Evolutionary conservation across 2,329 filamentous ascomycete genomes (phyloP), one percentile per base, ranked within the genome.

Genomic region (Chrysoporthe austroafricana): DNA sequence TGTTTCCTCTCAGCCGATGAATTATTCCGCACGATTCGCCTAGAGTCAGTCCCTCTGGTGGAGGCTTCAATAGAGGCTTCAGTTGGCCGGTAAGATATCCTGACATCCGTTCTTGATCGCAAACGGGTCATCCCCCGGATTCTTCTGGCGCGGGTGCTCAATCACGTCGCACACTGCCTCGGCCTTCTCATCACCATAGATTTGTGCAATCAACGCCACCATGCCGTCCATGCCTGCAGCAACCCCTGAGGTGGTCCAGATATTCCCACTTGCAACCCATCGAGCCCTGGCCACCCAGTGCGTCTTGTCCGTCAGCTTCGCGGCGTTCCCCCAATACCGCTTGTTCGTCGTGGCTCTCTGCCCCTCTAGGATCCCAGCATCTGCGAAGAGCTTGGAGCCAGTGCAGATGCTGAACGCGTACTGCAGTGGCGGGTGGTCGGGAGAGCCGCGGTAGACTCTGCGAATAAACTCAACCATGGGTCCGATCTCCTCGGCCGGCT

Each of bases 211-310:
- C 76, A 85, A 90, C 1, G 85, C 87, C 73, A 88, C 81, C 56
- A 82, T 85, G 68, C 85, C 78, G 78, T 91, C 88, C 58, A 89
- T 89, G 0, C 88, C 88, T 1, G 88, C 88, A 66, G 80, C 83
- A 5, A 89, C 82, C 0, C 86, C 86, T 0, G 84, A 85, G 1
- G 82, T 83, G 1, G 84, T 87, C 86, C 86, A 89, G 1, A 88
- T 76, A 66, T 87, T 85, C 0, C 84, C 85, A 73, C 88, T 85
- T 0, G 77, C 76, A 0, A 87, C 84, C 87, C 86, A 89, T n/a
- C 87, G 77, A 21, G 86, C 86, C 54, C 79, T 77, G 0, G 78
- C 74, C 4, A 85, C 76, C 87, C 87, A 90, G 0, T 82, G 71
- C 1, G 85, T 82, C 11, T 79, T 74, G 0, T 79, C 77, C 1